Base-by-base conservation (phyloP, 768 basidiomycete species). In the Macrolepiota albuminosa region DNA sequence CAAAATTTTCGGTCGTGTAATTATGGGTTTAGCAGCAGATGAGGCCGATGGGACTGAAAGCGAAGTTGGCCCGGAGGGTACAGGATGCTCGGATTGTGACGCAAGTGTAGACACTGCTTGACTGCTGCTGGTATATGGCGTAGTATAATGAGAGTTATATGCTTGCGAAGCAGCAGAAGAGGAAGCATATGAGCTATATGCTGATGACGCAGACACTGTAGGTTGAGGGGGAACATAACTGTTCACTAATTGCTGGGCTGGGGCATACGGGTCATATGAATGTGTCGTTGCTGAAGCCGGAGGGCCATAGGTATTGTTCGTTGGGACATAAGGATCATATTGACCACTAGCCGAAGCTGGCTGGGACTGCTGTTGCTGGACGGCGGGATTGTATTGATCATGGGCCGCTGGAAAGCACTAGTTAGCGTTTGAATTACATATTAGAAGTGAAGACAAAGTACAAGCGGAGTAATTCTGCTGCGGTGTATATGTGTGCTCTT, bases 1-100 rank as follows among this genome's bases (percentile, higher is more conserved):
- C 14, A 75, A 77, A 37, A 83, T 71, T 72, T 84, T 89, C 26
- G 87, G 86, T 53, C 88, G 79, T 60, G 75, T 84, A n/a, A 86
- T 66, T 33, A 78, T 69, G 2, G 80, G 72, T 3, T 79, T 71
- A 18, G 78, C 75, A 6, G 77, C 67, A 24, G 77, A 73, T 33
- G 76, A 67, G n/a, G 77, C 73, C 70, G 56, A 69, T 33, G 58
- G 62, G 29, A 57, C 56, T 11, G 54, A 34, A 21, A 60, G 37
- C 4, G 61, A 31, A 18, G 55, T 16, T 26, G 59, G 42, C 37
- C 52, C 59, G 39, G 53, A 13, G 29, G 54, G 40, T 14, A 54
- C 34, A 43, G 42, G n/a, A 29, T 59, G 40, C 47, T 63, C 59
- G 21, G 16, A 37, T 16, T 54, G 49, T 33, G 59, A 48, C 48